These are phyloP conservation scores for Gaertneriomyces semiglobifer DNA, from an alignment of 192 early-diverging fungal species.

Conservation along the genomic window DNA sequence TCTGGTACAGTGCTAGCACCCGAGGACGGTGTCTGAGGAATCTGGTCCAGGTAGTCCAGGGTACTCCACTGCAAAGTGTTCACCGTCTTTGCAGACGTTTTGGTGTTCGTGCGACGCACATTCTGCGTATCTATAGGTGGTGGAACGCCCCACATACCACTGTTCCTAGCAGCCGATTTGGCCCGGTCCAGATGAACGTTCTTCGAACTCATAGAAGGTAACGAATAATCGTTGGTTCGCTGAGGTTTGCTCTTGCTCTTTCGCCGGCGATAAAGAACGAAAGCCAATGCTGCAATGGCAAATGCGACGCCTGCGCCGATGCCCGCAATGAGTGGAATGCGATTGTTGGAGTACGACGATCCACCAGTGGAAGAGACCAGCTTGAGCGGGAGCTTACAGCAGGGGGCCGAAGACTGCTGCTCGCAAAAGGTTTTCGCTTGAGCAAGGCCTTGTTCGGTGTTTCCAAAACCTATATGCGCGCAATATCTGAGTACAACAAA, in stretches of 20 bases:
- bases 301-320: conserved; percentile 23
- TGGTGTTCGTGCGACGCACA: no score
- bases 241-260: neutral
- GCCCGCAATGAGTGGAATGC: conserved; percentile 23
- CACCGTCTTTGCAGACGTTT: no score
- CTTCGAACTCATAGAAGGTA: neutral
- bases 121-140: no score
- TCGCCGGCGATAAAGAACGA: neutral
- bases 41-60: no score
- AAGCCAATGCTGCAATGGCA: conserved; percentile 17
- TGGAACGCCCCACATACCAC: conserved; percentile 9
- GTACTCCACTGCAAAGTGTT: no score
- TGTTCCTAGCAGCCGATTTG: conserved; percentile 4
- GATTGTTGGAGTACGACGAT: neutral
- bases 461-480: conserved; percentile 1
- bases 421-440: conserved; percentile 1
- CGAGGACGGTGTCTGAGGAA: no score
- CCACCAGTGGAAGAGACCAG: neutral
- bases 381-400: neutral
- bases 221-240: neutral
- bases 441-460: neutral
- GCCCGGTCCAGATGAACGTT: conserved; percentile 16
- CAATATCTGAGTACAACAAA: neutral
- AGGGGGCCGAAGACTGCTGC: neutral
- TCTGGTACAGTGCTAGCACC: no score